Evolutionary conservation across 2,329 filamentous ascomycete species (phyloP), one percentile per base, ranked within the genome.

Genomic region (Gaeumannomyces sp.): DNA sequence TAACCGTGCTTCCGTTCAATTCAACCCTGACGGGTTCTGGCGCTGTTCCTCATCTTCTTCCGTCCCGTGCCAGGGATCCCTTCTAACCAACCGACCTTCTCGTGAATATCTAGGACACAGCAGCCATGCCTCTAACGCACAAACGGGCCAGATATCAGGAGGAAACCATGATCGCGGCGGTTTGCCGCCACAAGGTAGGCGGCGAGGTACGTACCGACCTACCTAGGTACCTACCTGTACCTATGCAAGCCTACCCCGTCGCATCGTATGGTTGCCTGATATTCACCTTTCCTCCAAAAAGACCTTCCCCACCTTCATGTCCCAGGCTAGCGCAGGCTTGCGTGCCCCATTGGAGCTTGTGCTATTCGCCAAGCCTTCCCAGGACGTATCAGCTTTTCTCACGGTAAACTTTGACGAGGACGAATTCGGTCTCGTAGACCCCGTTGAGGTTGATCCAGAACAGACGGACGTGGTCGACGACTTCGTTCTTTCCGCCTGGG

Each of bases 141-240:
- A 35, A 35, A 11, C 11, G 13, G 11, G 11, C 33, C 33, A 35
- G 33, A 13, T 35, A 35, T 13, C 13, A 35, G 11, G 14, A 13
- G 33, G 33, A 35, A 35, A 35, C 33, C 16, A 60, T 31, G 28
- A 60, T n/a, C 14, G 33, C 33, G 58, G 14, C 13, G 3, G 16
- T n/a, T 10, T 33, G 58, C 33, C 28, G 58, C 28, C 28, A 60
- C 58, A 60, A 60, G 28, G 58, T 60, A n/a, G 28, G 33, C n/a
- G 27, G 58, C 14, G 22, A 60, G 28, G 28, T 31, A 33, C 19
- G 58, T 28, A 33, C 28, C 4, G 4, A 11, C 14, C 10, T 10
- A 60, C 22, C 13, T n/a, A n/a, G n/a, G n/a, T n/a, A n/a, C n/a
- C n/a, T 29, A 19, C 3, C 25, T n/a, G n/a, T 28, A n/a, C 6